Evolutionary conservation across 495 filamentous ascomycete genomes (phyloP), one percentile per base, ranked within the genome.

Genomic region (Hypomontagnella submonticulosa): DNA sequence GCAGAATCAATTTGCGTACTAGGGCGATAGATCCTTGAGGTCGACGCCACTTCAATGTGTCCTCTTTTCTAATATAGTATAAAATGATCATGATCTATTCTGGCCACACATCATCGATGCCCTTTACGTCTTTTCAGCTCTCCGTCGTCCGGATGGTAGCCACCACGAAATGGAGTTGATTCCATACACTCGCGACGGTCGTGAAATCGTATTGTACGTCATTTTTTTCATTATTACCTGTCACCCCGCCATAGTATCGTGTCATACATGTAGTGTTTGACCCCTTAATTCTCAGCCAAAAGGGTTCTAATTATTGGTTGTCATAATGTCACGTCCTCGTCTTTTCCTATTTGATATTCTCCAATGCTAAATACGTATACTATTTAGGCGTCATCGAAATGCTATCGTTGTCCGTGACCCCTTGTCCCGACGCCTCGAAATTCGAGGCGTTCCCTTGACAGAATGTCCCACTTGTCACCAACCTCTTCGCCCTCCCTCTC

Each of bases 331-430:
- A 40, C 38, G 11, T 34, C 18, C 18, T 20, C 16, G 37, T 53
- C n/a, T 32, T 8, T 30, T 16, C 19, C 19, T 16, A 4, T 27
- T 18, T 43, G 13, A 57, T 23, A 37, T 19, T 48, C 47, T 55
- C 43, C 43, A 16, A 9, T 58, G n/a, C 36, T 51, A 54, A 54
- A 56, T 43, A 40, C 15, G 46, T 38, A 18, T 13, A 23, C 44
- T 30, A 46, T 32, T 19, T 68, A 98, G 94, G 27, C 95, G 95
- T 65, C 92, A 97, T 74, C 89, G 93, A 70, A 89, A 95, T 73
- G 89, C 93, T 3, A 88, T 99, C 51, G 96, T 99, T 16, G 86
- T 98, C 46, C 92, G 90, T 70, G 93, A 99, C 76, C 89, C 87
- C 38, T 83, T 89, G 42, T 96, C 92, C 5, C 88, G 89, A 55